Evolutionary conservation across 176 grass and related monocot genomes (phyloP).

Genomic region (Zoysia pacifica): DNA sequence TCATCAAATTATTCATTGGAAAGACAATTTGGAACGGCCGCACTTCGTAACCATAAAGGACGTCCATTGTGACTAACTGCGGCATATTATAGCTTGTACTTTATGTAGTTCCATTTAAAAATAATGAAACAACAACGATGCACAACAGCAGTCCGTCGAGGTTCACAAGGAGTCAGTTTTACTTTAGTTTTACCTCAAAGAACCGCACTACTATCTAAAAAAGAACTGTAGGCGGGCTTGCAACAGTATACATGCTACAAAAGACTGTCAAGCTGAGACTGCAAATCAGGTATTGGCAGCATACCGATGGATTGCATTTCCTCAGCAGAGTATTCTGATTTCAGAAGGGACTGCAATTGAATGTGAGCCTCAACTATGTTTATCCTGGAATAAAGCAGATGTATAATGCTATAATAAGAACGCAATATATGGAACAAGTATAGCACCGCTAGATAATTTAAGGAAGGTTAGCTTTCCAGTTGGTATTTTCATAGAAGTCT

Average conservation of each 20-base stretch:
- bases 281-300: conserved; percentile 63
- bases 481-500: not conserved
- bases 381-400: conserved; percentile 48
- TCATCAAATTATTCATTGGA: not conserved
- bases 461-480: not conserved
- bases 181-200: not conserved
- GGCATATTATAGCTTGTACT: not conserved
- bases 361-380: conserved; percentile 93
- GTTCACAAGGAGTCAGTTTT: not conserved
- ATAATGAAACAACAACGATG: not conserved
- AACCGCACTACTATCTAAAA: not conserved
- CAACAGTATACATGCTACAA: conserved; percentile 49
- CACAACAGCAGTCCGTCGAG: conserved; percentile 21
- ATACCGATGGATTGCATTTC: conserved; percentile 73
- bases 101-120: not conserved
- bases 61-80: not conserved
- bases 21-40: not conserved
- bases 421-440: not conserved
- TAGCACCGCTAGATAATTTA: not conserved
- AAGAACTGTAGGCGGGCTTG: not conserved
- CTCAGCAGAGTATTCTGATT: conserved; percentile 77
- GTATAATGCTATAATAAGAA: not conserved
- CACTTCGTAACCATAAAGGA: not conserved
- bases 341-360: conserved; percentile 79
- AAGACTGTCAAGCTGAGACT: conserved; percentile 77